Conservation (phyloP, 2,329 filamentous ascomycete species). For the Drechslerella stenobrocha region DNA sequence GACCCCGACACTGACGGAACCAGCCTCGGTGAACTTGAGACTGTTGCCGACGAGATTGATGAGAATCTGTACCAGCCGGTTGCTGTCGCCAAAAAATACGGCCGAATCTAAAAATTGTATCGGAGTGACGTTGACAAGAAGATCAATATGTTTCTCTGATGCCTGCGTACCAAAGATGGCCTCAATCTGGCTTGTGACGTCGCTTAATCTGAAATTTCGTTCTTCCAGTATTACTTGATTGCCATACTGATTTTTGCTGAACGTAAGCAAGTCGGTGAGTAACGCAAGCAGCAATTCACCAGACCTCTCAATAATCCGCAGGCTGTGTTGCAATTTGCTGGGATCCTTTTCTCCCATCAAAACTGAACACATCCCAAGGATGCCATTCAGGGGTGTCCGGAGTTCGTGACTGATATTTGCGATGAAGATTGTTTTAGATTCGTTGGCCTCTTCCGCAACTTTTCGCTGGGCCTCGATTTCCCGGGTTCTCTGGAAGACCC, state of each 20-base stretch:
- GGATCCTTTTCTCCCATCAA: slow-evolving; percentile 90
- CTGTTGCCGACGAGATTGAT: slow-evolving; percentile 92
- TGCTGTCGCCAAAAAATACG: slow-evolving; percentile 81
- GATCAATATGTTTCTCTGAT: slow-evolving; percentile 73
- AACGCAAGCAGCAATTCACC: slow-evolving; percentile 82
- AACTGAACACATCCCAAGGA: slow-evolving; percentile 88
- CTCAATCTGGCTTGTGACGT: slow-evolving; percentile 77
- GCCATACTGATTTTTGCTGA: slow-evolving; percentile 92
- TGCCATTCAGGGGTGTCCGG: slow-evolving; percentile 93
- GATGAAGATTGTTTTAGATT: slow-evolving; percentile 96
- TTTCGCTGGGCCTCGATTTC: slow-evolving; percentile 75
- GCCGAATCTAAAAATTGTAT: slow-evolving; percentile 73
- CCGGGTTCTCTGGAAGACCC: slow-evolving; percentile 77
- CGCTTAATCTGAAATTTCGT: slow-evolving; percentile 80
- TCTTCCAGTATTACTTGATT: slow-evolving; percentile 77
- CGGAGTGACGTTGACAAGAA: slow-evolving; percentile 68
- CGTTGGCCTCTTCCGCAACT: slow-evolving; percentile 73
- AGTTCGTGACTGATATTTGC: slow-evolving; percentile 89
- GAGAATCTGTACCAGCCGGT: slow-evolving; percentile 86
- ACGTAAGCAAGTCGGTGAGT: slow-evolving; percentile 84
- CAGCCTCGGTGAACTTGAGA: slow-evolving; percentile 81
- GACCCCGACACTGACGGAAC: slow-evolving; percentile 75
- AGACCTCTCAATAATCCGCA: slow-evolving; percentile 87
- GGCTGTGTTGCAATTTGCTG: slow-evolving; percentile 73
- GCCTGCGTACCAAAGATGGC: slow-evolving; percentile 91